Conservation (phyloP, 2,329 filamentous ascomycete genomes). For the Dactylella cylindrospora region DNA sequence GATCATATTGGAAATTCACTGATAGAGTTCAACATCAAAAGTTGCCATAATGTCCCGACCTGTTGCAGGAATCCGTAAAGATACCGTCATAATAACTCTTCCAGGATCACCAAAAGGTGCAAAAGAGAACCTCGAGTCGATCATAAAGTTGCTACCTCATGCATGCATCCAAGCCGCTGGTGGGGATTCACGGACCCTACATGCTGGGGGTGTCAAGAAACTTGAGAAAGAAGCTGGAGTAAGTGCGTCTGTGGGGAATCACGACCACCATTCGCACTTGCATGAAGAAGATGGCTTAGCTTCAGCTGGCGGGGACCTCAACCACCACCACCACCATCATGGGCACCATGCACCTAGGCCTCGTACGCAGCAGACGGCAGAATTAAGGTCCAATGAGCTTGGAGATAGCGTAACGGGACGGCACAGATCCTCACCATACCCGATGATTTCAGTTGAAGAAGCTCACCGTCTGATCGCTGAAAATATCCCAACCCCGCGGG, state of each 20-base stretch:
- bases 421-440: conserved; percentile 83
- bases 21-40: conserved; percentile 51
- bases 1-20: conserved; percentile 6
- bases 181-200: conserved; percentile 74
- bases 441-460: conserved; percentile 83
- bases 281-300: conserved; percentile 32
- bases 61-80: conserved; percentile 81
- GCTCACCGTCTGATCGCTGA: conserved; percentile 72
- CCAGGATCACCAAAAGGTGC: conserved; percentile 95
- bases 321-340: conserved; percentile 59
- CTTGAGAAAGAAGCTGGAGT: conserved; percentile 81
- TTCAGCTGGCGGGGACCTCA: conserved; percentile 40
- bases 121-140: conserved; percentile 83
- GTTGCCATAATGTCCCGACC: conserved; percentile 97
- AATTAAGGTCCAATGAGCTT: conserved; percentile 55
- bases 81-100: conserved; percentile 79
- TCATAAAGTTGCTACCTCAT: conserved; percentile 88
- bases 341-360: conserved; percentile 60
- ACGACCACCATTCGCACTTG: conserved; percentile 49
- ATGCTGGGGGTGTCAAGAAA: conserved; percentile 77
- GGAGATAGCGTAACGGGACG: conserved; percentile 59
- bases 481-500: conserved; percentile 66
- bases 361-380: conserved; percentile 59
- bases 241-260: conserved; percentile 43
- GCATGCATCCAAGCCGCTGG: conserved; percentile 89